Evolutionary conservation across 768 basidiomycete species (phyloP).

Genomic region (Ephemerocybe angulata): DNA sequence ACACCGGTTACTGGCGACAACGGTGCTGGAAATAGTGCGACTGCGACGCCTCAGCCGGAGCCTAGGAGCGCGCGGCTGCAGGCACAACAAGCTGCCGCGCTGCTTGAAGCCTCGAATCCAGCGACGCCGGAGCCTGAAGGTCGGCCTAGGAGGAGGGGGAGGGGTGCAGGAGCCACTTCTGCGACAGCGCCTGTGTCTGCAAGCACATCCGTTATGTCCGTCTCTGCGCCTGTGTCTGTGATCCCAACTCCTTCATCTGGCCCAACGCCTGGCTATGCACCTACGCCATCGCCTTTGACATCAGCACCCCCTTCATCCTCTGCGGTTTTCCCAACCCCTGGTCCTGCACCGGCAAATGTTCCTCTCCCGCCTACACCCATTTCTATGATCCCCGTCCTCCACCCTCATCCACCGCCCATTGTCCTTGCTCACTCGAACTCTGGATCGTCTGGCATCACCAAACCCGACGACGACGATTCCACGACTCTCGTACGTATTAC

Average conservation of each 20-base stretch:
- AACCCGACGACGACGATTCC: constrained; percentile 21
- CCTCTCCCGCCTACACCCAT: not conserved
- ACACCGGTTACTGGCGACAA: not conserved
- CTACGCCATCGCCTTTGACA: not conserved
- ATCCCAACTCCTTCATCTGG: constrained; percentile 18
- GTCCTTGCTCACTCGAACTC: not conserved
- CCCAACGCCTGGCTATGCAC: constrained; percentile 1
- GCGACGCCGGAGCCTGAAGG: constrained; percentile 19
- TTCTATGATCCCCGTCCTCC: constrained; percentile 8
- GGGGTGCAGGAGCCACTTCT: constrained; percentile 18
- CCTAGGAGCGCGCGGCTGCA: constrained; percentile 25
- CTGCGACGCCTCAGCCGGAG: constrained; percentile 41
- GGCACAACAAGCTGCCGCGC: constrained; percentile 18
- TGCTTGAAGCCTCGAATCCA: constrained; percentile 29
- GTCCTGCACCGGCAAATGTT: not conserved
- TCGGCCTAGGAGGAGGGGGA: constrained; percentile 5
- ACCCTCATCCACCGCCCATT: not conserved
- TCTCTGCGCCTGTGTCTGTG: constrained; percentile 15
- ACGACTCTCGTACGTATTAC: constrained; percentile 9
- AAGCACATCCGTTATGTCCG: no score
- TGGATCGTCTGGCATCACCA: not conserved
- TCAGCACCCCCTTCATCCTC: not conserved
- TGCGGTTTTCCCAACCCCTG: not conserved
- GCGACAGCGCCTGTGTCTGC: constrained; percentile 17
- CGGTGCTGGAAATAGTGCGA: not conserved